Conservation (phyloP, 257 asterid species). For the Paulownia fortunei region DNA sequence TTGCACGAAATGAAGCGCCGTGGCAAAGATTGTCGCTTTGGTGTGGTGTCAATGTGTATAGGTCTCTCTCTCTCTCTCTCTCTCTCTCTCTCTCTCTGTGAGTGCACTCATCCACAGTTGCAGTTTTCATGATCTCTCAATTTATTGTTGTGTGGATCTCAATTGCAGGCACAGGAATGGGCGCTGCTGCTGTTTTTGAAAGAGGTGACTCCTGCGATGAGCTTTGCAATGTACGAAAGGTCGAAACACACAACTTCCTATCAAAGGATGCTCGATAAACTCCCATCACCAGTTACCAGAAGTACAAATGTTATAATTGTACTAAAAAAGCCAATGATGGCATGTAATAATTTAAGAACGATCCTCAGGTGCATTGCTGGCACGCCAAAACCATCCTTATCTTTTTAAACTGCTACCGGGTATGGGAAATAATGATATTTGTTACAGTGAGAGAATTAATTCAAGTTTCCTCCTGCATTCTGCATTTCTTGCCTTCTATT, state of each 20-base stretch:
- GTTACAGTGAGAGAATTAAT: too few relatives aligned
- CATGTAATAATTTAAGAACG: neutral
- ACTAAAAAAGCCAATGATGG: neutral
- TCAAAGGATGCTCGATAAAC: conserved; percentile 76
- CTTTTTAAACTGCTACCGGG: neutral
- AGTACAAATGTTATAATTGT: neutral
- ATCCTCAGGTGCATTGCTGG: neutral
- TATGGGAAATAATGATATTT: neutral
- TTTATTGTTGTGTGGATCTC: conserved; percentile 7
- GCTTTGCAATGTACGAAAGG: conserved; percentile 60
- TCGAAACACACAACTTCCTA: conserved; percentile 56
- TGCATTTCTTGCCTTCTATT: too few relatives aligned
- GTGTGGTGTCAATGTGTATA: conserved; percentile 95
- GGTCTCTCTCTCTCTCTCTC: conserved; percentile 52
- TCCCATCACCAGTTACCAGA: neutral
- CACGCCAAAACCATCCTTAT: neutral
- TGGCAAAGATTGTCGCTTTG: conserved; percentile 92
- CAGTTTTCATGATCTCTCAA: too few relatives aligned
- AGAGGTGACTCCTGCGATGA: conserved; percentile 95
- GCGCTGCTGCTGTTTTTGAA: conserved; percentile 97
- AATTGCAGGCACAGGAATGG: conserved; percentile 94
- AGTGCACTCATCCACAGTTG: too few relatives aligned
- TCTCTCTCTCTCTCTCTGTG: neutral
- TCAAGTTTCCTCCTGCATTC: too few relatives aligned
- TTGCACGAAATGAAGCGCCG: conserved; percentile 98